These are phyloP conservation scores for Lantana camara DNA, from an alignment of 257 asterid genomes.

Conservation along the genomic window DNA sequence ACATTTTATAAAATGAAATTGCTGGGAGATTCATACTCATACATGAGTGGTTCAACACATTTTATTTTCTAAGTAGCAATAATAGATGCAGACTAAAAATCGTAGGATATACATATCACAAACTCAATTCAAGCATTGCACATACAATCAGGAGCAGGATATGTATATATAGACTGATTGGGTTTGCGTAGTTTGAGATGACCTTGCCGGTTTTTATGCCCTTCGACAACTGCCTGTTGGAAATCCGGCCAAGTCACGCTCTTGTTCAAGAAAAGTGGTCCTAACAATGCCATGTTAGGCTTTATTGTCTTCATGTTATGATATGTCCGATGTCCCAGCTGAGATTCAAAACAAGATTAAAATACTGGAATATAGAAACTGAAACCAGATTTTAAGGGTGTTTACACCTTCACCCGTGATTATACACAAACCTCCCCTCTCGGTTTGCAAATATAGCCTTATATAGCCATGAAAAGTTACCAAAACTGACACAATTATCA, in stretches of 20 bases:
- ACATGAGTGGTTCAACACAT: slow-evolving; percentile 6
- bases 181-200: slow-evolving; percentile 63
- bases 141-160: slow-evolving; percentile 98
- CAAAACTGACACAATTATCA: no score
- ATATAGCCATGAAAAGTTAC: no score
- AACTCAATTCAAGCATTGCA: slow-evolving; percentile 40
- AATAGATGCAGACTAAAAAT: slow-evolving; percentile 4
- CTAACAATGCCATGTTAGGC: slow-evolving; percentile 91
- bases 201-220: slow-evolving; percentile 84
- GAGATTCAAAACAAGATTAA: slow-evolving; percentile 13
- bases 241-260: slow-evolving; percentile 78
- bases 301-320: slow-evolving; percentile 79
- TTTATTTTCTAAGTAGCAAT: slow-evolving; percentile 30
- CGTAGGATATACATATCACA: neutral
- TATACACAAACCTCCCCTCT: no score
- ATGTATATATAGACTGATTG: slow-evolving; percentile 79
- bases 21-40: neutral
- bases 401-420: no score
- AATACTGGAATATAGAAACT: neutral
- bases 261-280: slow-evolving; percentile 90
- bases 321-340: slow-evolving; percentile 90
- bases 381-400: no score
- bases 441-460: no score
- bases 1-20: no score
- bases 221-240: slow-evolving; percentile 62